Percentiles rank a stretch among this genome's conserved stretches.
Conservation (phyloP, 1,139 yeast species). For the Yamadazyma sp. region DNA sequence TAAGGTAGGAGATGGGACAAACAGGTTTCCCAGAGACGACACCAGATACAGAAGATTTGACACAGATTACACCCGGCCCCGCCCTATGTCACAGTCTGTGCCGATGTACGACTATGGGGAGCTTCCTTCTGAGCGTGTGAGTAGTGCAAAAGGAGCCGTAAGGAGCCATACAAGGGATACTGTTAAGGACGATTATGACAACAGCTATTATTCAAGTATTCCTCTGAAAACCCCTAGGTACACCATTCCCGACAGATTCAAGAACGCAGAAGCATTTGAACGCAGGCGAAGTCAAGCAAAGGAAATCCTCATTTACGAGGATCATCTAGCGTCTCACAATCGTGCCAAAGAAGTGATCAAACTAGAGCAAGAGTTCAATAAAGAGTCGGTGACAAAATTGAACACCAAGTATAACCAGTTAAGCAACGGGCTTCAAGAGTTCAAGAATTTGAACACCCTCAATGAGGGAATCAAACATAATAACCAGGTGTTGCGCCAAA, state of each 20-base stretch:
- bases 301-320: conserved; percentile 4
- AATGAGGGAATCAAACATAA: conserved; percentile 19
- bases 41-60: no score
- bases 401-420: conserved; percentile 11
- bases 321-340: neutral
- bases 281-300: neutral
- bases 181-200: neutral
- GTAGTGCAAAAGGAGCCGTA: no score
- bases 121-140: no score
- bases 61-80: neutral
- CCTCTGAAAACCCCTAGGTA: neutral
- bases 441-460: conserved; percentile 12
- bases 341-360: conserved; percentile 12
- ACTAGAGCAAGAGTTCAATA: conserved; percentile 19
- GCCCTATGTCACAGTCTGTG: neutral
- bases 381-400: conserved; percentile 13
- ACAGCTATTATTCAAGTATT: neutral
- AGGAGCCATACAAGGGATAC: neutral
- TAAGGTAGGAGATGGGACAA: no score
- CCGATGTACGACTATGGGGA: neutral
- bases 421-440: conserved; percentile 9
- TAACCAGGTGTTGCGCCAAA: conserved; percentile 22
- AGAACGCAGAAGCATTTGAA: neutral
- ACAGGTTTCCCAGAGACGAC: no score
- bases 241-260: conserved; percentile 3